Evolutionary conservation across 1,139 yeast genomes (phyloP), one percentile per base, ranked within the genome.

Genomic region (Zygoascus sp.): DNA sequence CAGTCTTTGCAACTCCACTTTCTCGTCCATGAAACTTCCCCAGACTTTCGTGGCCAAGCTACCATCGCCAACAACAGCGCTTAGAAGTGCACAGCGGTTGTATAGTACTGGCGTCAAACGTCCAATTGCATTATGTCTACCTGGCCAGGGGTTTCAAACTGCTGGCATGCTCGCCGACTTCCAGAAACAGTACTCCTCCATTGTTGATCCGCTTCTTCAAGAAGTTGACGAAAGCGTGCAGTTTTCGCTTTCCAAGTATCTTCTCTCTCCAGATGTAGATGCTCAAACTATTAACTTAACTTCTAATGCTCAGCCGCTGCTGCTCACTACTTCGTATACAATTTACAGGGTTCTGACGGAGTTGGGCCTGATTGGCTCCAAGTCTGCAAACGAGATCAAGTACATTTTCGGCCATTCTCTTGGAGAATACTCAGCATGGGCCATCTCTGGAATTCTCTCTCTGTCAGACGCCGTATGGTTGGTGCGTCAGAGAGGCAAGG

Each of bases 241-340:
- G 6, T 54, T 51, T 23, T 53, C 56, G 13, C 48, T 65, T 5
- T 58, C 64, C 3, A 47, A 44, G 9, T 43, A 45, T 20, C 50
- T 46, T 5, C 43, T 47, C 9, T 58, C 58, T 23, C 43, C 50
- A 13, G 51, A 50, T 11, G 50, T 54, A 19, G 54, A 42, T 43
- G 40, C 53, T 20, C 45, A 44, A 10, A 41, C 49, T 34, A 49
- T 64, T 41, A 56, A 61, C 41, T 51, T 63, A 17, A 79, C 85
- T 1, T 63, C 75, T 40, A 73, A 76, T 57, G 83, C 84, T 13
- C 86, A 80, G 64, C 85, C 85, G 1, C 77, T 83, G 28, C 76
- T 80, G 16, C 62, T 80, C 36, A 67, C 77, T 2, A 65, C 79
- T 6, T 70, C 80, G 2, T 69, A 66, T 50, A 63, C 75, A 7